Conservation (phyloP, 306 rosid species). For the Acacia acuminata region DNA sequence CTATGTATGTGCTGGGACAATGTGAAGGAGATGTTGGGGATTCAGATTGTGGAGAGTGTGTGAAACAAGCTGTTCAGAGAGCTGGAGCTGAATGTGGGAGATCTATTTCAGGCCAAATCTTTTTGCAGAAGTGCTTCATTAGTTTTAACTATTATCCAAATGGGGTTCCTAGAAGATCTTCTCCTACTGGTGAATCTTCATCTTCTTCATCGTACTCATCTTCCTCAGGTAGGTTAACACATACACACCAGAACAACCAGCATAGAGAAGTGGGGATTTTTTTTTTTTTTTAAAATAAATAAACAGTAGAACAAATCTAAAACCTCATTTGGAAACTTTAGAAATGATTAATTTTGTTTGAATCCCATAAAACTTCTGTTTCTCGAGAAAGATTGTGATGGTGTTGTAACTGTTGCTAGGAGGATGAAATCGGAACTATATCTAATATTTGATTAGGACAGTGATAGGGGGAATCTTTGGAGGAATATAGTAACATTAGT, state of each 20-base stretch:
- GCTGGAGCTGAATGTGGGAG: slow-evolving; percentile 89
- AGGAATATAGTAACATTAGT: slow-evolving; percentile 12
- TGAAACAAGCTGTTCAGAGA: slow-evolving; percentile 74
- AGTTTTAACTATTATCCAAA: slow-evolving; percentile 83
- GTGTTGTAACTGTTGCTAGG: neutral
- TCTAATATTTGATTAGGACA: neutral
- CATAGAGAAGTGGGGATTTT: neutral
- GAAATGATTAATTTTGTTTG: neutral
- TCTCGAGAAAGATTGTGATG: neutral
- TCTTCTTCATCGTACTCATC: slow-evolving; percentile 43
- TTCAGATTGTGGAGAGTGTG: slow-evolving; percentile 83
- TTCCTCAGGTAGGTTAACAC: slow-evolving; percentile 55
- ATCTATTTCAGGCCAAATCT: slow-evolving; percentile 83
- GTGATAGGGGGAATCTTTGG: neutral
- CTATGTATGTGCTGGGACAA: slow-evolving; percentile 78
- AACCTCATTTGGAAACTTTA: neutral
- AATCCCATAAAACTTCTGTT: neutral
- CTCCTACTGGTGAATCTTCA: slow-evolving; percentile 48
- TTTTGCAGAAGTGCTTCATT: slow-evolving; percentile 81
- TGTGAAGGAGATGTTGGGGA: slow-evolving; percentile 94
- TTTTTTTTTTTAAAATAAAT: neutral
- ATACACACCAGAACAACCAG: neutral
- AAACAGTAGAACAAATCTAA: neutral
- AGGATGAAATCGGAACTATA: neutral
- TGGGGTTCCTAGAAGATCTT: slow-evolving; percentile 80